Evolutionary conservation across 768 basidiomycete genomes (phyloP).

Genomic region (Crepidotus variabilis): DNA sequence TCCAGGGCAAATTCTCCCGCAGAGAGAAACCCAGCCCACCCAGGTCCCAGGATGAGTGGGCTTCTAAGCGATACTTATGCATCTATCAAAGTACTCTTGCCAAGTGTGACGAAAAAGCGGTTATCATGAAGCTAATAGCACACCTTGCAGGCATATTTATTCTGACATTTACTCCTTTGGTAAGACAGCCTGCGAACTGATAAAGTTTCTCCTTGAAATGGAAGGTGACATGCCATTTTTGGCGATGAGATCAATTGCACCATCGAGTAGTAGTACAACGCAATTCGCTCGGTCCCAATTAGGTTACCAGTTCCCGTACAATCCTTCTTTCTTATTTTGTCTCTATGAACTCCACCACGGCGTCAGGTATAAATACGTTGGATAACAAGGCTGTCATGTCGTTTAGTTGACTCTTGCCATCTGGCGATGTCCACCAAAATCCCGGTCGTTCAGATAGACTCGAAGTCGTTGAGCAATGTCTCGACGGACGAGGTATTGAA

Average conservation of each 20-base stretch:
- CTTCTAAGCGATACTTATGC: no score
- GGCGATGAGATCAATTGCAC: constrained; percentile 11
- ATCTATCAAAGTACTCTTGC: no score
- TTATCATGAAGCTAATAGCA: no score
- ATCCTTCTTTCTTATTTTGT: background rate
- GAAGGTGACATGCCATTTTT: background rate
- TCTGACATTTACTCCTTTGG: no score
- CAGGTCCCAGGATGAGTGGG: no score
- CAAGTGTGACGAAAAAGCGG: no score
- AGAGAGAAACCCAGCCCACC: no score
- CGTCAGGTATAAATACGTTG: background rate
- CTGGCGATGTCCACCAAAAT: background rate
- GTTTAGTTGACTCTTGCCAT: background rate
- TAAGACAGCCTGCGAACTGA: no score
- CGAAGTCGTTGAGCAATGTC: background rate
- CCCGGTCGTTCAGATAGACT: background rate
- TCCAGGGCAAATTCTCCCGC: no score
- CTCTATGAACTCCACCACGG: background rate
- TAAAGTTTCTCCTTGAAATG: background rate
- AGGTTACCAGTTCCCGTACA: background rate
- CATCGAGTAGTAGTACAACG: constrained; percentile 6
- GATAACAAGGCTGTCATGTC: background rate
- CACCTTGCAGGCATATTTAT: no score
- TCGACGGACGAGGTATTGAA: background rate
- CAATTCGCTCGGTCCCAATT: background rate